Base-by-base conservation (phyloP, 1,284 basidiomycete species). In the Pseudozyma pruni region DNA sequence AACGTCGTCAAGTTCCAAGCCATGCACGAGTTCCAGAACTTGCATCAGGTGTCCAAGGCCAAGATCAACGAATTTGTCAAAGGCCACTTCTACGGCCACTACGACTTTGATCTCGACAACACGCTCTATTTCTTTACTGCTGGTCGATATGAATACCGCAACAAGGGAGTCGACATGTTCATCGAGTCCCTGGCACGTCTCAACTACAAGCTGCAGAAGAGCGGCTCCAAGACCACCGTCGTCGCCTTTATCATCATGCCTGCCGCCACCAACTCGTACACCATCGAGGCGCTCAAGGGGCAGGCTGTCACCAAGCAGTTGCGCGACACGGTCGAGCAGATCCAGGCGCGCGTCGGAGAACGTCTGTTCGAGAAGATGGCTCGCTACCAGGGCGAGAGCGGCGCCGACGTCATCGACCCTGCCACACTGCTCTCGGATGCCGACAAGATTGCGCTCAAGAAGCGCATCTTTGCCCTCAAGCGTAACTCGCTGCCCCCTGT, bases 211-310 rank as follows among this genome's bases (percentile, higher is more conserved):
- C 86, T 98, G 37, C 90, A 96, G 84, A 89, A 91, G 82, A 85
- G 89, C 42, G 89, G 87, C 8, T 90, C 90, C 27, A 90, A 89
- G 81, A 87, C 86, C 45, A 97, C 95, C 11, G 90, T 98, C 41
- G 92, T 98, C 23, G 95, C 95, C 0, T 98, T 98, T 85, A 93
- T 98, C 84, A 98, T 98, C 84, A 95, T 96, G 92, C 95, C 95
- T 23, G 95, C 95, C 3, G 85, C 92, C 7, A 97, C 93, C 8
- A 91, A 95, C 81, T 95, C 93, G 16, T 98, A 98, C 85, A 97
- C 94, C 20, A 89, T 98, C 80, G 95, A 98, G 81, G 93, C 95
- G 7, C 89, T 98, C 78, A 98, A 98, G 84, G 95, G 95, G 6
- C 95, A 98, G 83, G 95, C 95, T 9, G 95, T 97, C 51, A 97